phyloP scores from a whole-genome alignment of 1,284 basidiomycete species.

The Thelephora terrestris region DNA sequence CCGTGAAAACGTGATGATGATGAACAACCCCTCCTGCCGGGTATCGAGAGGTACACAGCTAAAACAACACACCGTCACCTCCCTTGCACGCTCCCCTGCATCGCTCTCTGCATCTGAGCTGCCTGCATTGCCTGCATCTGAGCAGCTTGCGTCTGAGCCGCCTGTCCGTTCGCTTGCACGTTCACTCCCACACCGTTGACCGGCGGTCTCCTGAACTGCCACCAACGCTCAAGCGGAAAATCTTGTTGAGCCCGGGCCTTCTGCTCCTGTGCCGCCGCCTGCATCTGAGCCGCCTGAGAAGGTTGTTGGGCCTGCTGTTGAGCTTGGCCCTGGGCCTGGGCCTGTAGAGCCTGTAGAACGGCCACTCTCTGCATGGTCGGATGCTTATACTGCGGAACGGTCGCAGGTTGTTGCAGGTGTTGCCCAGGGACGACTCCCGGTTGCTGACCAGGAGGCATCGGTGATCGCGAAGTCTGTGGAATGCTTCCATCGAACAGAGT shows the following conservation, averaged over 20 bases:
- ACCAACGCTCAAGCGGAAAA: too few relatives aligned
- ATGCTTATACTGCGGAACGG: conserved; percentile 4
- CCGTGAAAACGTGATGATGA: too few relatives aligned
- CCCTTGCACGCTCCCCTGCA: conserved; percentile 29
- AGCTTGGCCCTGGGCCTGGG: conserved; percentile 10
- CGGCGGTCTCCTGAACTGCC: too few relatives aligned
- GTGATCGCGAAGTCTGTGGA: conserved; percentile 14
- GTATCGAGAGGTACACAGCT: too few relatives aligned
- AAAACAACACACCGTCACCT: conserved; percentile 15
- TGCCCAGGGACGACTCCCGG: conserved; percentile 4
- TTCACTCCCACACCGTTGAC: conserved; percentile 3
- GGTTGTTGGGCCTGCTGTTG: conserved; percentile 5
- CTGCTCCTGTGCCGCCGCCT: conserved; percentile 5
- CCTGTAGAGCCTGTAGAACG: background rate
- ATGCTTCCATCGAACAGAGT: conserved; percentile 18
- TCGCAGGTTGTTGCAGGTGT: conserved; percentile 5
- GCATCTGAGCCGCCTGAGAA: conserved; percentile 14
- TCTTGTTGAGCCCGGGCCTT: too few relatives aligned
- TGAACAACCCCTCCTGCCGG: too few relatives aligned
- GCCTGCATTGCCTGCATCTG: too few relatives aligned
- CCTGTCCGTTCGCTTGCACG: conserved; percentile 20
- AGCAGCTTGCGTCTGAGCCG: conserved; percentile 19
- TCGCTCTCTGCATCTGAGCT: conserved; percentile 19
- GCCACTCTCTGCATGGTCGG: too few relatives aligned
- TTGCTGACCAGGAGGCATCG: conserved; percentile 13